Base-by-base conservation (phyloP, 2,329 filamentous ascomycete species). In the Alternaria longipes region DNA sequence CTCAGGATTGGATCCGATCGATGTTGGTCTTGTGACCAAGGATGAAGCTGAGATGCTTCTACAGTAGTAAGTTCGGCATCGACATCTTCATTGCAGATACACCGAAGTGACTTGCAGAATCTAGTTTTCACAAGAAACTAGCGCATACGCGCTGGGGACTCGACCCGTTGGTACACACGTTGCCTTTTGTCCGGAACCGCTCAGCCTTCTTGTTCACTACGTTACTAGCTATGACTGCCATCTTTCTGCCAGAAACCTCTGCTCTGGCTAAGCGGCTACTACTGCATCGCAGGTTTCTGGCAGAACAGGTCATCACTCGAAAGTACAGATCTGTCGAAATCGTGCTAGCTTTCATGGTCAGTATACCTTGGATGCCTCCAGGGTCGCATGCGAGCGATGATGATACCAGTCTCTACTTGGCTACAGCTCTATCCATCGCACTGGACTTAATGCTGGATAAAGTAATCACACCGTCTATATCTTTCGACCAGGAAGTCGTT, bases 141-240 rank as follows among this genome's bases (percentile, higher is more conserved):
- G 87, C 90, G 2, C 90, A 92, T 73, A 92, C 90, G 0, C 81
- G 90, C 73, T 92, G 90, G 90, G 90, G 90, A 0, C 85, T 92
- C 8, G 90, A 92, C 66, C 88, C 89, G 1, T 74, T 85, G 14
- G 80, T 92, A 5, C 90, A 92, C 68, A 91, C 86, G 0, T 81
- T 87, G 18, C 78, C 83, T 1, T 92, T 91, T 68, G 88, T 90
- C 3, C 87, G 89, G 16, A 83, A 84, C 2, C 86, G 89, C 49
- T 92, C 90, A 0, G 85, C 89, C 1, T 92, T 92, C 71, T 81
- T 92, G 2, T 89, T 91, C 68, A 92, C 90, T 0, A 91, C 90
- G 1, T 87, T 92, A 51, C 83, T 91, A 67, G 87, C 90, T 2
- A 87, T 88, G 4, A 89, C 90, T 1, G 87, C 90, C 0, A 81